A percentile compares a stretch with the other conserved stretches of the same genome.
These are phyloP conservation scores for Fusarium odoratissimum DNA, from an alignment of 2,329 filamentous ascomycete genomes.

Conservation along the genomic window DNA sequence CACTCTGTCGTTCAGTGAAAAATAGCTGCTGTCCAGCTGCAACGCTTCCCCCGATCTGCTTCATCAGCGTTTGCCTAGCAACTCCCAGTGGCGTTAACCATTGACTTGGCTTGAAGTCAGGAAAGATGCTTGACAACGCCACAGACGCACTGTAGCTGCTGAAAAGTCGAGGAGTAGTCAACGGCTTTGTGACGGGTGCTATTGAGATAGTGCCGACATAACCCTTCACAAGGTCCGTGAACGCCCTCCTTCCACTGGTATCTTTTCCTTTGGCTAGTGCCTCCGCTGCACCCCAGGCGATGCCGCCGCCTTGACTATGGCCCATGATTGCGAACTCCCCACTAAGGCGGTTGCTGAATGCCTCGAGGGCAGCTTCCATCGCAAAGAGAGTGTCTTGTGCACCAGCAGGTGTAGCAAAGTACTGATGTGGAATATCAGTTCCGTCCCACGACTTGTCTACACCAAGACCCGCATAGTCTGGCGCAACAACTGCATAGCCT, in stretches of 20 bases:
- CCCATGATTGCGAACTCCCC: slow-evolving; percentile 58
- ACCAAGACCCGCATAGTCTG: slow-evolving; percentile 59
- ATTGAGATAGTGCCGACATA: slow-evolving; percentile 28
- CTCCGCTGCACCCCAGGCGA: slow-evolving; percentile 52
- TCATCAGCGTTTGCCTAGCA: slow-evolving; percentile 1
- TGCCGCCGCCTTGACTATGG: slow-evolving; percentile 59
- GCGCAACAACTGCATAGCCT: slow-evolving; percentile 58
- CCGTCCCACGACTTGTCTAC: slow-evolving; percentile 50
- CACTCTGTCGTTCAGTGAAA: background rate
- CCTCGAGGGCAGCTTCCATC: slow-evolving; percentile 53
- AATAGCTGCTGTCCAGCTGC: slow-evolving; percentile 2
- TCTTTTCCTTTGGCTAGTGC: slow-evolving; percentile 41
- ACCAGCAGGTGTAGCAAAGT: slow-evolving; percentile 50
- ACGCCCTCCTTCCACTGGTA: background rate
- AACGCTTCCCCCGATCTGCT: slow-evolving; percentile 8
- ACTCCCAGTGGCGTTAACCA: slow-evolving; percentile 31
- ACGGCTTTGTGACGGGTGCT: slow-evolving; percentile 10
- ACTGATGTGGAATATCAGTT: slow-evolving; percentile 54
- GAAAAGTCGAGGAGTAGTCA: background rate
- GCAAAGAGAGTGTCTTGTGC: slow-evolving; percentile 59
- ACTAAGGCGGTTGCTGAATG: slow-evolving; percentile 51
- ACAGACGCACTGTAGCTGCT: slow-evolving; percentile 2
- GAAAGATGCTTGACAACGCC: slow-evolving; percentile 9
- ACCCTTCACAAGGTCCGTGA: background rate
- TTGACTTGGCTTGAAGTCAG: slow-evolving; percentile 15